phyloP scores from a whole-genome alignment of 176 grass and related monocot genomes.

The Luzula sylvatica region DNA sequence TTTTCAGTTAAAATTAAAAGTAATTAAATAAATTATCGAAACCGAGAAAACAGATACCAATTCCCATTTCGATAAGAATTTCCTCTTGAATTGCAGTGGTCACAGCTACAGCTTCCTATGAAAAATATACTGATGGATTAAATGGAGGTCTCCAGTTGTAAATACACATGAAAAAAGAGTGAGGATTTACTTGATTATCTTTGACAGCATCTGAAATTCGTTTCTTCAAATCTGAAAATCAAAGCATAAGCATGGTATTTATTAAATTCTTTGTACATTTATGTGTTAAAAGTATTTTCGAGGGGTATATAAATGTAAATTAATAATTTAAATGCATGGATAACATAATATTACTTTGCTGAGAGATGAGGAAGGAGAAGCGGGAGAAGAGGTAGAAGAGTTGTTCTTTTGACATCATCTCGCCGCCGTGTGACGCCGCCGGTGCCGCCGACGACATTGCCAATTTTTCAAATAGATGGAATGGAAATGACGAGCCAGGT shows the following conservation, averaged over 20 bases:
- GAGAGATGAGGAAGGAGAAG: slow-evolving; percentile 54
- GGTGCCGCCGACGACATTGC: too few relatives aligned
- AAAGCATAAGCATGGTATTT: background rate
- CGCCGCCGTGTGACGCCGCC: slow-evolving; percentile 10
- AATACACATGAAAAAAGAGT: background rate
- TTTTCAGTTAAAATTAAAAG: slow-evolving; percentile 17
- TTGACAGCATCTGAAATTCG: slow-evolving; percentile 56
- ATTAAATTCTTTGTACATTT: too few relatives aligned
- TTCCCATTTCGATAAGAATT: slow-evolving; percentile 64
- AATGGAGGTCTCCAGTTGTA: background rate
- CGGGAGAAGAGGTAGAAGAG: slow-evolving; percentile 60
- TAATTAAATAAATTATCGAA: background rate
- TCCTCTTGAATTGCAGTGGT: slow-evolving; percentile 77
- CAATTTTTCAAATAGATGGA: too few relatives aligned
- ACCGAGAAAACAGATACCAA: slow-evolving; percentile 27
- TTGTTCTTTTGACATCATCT: slow-evolving; percentile 49
- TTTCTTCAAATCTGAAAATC: slow-evolving; percentile 46
- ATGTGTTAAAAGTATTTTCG: background rate
- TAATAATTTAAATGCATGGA: background rate
- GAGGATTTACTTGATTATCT: slow-evolving; percentile 43
- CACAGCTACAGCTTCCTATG: slow-evolving; percentile 64
- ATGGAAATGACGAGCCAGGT: too few relatives aligned
- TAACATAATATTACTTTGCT: slow-evolving; percentile 36
- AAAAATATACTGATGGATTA: background rate
- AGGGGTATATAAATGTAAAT: background rate